A percentile compares a stretch with the other conserved stretches of the same genome.
These are phyloP conservation scores for Citrus reticulata DNA, from an alignment of 345 rosid species.

Conservation along the genomic window DNA sequence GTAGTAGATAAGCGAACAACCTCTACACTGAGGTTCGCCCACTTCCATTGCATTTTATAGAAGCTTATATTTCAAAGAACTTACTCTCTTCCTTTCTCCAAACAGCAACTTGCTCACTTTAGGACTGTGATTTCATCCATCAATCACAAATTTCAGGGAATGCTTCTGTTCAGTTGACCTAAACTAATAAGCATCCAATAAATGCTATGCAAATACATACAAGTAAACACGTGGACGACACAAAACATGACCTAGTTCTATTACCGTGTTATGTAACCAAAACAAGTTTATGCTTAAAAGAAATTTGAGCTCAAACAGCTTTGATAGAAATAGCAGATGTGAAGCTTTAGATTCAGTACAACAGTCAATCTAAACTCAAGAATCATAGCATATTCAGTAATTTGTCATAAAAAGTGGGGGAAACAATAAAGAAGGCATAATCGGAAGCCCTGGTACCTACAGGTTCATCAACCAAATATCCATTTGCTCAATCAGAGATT, in stretches of 20 bases:
- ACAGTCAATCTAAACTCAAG: neutral
- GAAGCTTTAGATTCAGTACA: neutral
- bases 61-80: neutral
- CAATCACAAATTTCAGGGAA: neutral
- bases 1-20: neutral
- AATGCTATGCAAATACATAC: no score
- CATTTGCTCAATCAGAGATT: neutral
- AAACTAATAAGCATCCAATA: no score
- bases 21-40: neutral
- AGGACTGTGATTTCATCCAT: neutral
- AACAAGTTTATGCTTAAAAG: neutral
- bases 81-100: neutral
- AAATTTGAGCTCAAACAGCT: neutral
- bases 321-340: neutral
- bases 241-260: neutral
- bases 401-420: neutral
- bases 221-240: neutral
- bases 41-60: neutral
- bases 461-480: neutral
- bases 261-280: neutral
- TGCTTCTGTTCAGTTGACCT: neutral
- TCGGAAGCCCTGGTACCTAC: neutral
- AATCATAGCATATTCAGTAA: neutral
- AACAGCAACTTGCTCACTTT: neutral
- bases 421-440: neutral